These are phyloP conservation scores for Beauveria asiatica DNA, from an alignment of 2,329 filamentous ascomycete genomes.

Conservation along the genomic window DNA sequence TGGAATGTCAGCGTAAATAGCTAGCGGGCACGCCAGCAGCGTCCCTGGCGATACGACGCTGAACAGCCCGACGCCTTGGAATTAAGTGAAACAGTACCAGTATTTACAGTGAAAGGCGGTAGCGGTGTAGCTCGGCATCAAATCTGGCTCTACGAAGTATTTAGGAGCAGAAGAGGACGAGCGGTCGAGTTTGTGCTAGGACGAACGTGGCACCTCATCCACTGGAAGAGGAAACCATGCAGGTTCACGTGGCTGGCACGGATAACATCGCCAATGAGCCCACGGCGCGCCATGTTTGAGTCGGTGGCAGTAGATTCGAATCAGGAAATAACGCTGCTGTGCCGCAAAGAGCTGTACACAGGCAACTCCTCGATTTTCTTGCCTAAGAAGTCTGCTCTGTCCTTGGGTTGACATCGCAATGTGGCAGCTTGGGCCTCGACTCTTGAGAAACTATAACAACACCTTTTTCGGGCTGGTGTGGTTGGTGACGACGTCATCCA, in stretches of 20 bases:
- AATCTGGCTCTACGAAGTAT: no score
- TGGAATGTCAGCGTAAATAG: not conserved
- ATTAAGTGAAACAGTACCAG: not conserved
- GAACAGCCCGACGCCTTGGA: not conserved
- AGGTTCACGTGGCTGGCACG: not conserved
- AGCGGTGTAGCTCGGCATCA: no score
- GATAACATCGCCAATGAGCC: no score
- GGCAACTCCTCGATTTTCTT: no score
- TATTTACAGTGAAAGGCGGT: no score
- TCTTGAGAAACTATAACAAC: not conserved
- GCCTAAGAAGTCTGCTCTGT: no score
- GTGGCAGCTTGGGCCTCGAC: not conserved
- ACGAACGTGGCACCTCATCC: not conserved
- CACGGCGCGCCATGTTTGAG: no score
- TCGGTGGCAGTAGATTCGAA: no score
- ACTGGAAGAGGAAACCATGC: not conserved
- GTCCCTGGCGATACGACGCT: not conserved
- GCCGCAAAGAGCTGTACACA: no score
- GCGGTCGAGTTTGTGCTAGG: not conserved
- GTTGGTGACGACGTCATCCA: slow-evolving; percentile 4
- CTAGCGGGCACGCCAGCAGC: not conserved
- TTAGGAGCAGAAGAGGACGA: no score
- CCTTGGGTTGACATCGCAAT: no score
- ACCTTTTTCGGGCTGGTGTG: not conserved
- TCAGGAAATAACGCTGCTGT: no score